phyloP scores from a whole-genome alignment of 805 yeast genomes.

The Starmerella khaoyaiensis region DNA sequence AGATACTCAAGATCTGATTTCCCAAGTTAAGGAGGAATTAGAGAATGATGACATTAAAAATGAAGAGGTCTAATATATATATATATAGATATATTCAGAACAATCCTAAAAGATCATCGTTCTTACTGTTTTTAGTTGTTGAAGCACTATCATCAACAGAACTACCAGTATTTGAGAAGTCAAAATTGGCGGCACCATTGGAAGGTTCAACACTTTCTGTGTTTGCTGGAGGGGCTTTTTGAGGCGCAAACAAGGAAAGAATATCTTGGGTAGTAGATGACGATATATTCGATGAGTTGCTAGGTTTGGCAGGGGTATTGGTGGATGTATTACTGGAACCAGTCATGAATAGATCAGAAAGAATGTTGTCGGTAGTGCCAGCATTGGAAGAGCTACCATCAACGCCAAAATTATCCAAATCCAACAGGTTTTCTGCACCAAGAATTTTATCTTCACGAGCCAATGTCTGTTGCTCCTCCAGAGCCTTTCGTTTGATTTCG shows the following conservation, averaged over 20 bases:
- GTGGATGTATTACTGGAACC: conserved; percentile 6
- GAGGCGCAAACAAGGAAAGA: conserved; percentile 33
- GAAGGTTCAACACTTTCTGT: background rate
- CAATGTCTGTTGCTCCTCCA: conserved; percentile 64
- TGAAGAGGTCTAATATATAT: background rate
- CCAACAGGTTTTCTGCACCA: conserved; percentile 47
- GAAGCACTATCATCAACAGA: background rate
- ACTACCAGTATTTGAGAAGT: conserved; percentile 1
- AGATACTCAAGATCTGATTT: background rate
- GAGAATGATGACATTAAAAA: background rate
- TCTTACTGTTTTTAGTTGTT: conserved; percentile 9
- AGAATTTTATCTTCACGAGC: conserved; percentile 52
- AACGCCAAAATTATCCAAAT: conserved; percentile 38
- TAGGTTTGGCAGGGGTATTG: conserved; percentile 5
- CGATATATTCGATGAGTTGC: conserved; percentile 4
- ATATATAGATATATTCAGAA: conserved; percentile 17
- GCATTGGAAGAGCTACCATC: conserved; percentile 19
- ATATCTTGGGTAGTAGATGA: conserved; percentile 33
- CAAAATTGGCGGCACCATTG: background rate
- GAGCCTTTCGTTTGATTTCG: conserved; percentile 35
- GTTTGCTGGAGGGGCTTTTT: conserved; percentile 3
- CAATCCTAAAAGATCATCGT: conserved; percentile 26
- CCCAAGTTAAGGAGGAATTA: background rate
- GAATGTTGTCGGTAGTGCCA: conserved; percentile 16
- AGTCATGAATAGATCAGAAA: conserved; percentile 21